Percentiles rank a stretch among this genome's conserved stretches.
Evolutionary conservation across 2,329 filamentous ascomycete genomes (phyloP).

Genomic region (Sporothrix mexicana): DNA sequence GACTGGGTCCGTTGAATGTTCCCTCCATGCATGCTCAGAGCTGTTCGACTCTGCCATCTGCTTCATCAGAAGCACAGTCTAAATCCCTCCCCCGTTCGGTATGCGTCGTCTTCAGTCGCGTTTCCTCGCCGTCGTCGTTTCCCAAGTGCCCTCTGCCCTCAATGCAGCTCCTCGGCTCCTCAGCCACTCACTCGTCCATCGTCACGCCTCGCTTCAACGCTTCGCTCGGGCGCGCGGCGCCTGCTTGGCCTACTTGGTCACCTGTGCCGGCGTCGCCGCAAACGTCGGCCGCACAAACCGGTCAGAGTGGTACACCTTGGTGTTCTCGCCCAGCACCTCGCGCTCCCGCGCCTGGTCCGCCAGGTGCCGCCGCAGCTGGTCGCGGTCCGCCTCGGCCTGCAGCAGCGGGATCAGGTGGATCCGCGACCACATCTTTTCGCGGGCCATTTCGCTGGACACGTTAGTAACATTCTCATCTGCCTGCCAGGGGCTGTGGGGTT

Average conservation of each 20-base stretch:
- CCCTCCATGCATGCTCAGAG: too few species aligned
- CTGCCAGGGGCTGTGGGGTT: not conserved
- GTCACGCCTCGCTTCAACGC: not conserved
- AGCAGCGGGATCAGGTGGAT: constrained; percentile 93
- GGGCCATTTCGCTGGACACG: constrained; percentile 76
- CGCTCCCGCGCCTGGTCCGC: constrained; percentile 91
- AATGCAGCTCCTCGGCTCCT: not conserved
- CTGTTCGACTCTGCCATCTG: too few species aligned
- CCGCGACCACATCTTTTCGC: constrained; percentile 98
- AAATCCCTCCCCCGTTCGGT: too few species aligned
- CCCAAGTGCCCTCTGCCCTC: not conserved
- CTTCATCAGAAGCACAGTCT: too few species aligned
- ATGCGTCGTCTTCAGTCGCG: too few species aligned
- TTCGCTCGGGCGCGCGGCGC: too few species aligned
- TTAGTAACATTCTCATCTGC: constrained; percentile 17
- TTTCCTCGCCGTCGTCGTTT: not conserved
- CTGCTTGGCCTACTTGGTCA: constrained; percentile 58
- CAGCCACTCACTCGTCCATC: not conserved
- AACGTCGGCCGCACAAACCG: constrained; percentile 87
- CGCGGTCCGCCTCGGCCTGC: constrained; percentile 95
- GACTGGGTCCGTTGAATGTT: not conserved
- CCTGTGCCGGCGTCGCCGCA: constrained; percentile 69
- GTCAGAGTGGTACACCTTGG: constrained; percentile 81
- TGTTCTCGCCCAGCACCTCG: constrained; percentile 82
- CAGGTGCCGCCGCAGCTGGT: constrained; percentile 84